Base-by-base conservation (phyloP, 2,329 filamentous ascomycete species). In the Ciborinia camelliae region DNA sequence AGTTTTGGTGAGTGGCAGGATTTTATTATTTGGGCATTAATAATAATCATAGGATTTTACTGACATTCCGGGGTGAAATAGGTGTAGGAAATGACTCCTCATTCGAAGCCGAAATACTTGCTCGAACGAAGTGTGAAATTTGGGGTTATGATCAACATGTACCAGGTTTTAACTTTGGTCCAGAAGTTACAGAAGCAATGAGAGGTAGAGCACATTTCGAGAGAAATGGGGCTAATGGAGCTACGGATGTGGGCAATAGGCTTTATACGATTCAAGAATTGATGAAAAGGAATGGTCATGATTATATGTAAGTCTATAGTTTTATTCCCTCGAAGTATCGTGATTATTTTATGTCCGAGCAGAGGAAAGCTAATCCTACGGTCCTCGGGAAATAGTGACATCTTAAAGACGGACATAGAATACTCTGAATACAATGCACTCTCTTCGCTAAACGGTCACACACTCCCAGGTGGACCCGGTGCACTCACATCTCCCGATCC, bases 341-440 rank as follows among this genome's bases (percentile, higher is more conserved):
- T n/a, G n/a, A n/a, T n/a, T n/a, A n/a, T n/a, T n/a, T n/a, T n/a
- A n/a, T n/a, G n/a, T n/a, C n/a, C n/a, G n/a, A n/a, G n/a, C n/a
- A n/a, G n/a, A n/a, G n/a, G 18, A 12, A 47, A 6, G 12, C 54
- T 58, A 26, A 58, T 35, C 28, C 10, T 35, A 2, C 4, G 28
- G n/a, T 14, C 5, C 12, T 58, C 15, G 20, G n/a, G 23, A n/a
- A 30, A 37, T 39, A 75, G 74, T 62, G 77, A 79, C 66, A 72
- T 79, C 48, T 66, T 78, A 45, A 78, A 79, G 68, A 77, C 77
- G 67, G 76, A 78, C 63, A 76, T 78, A 57, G 77, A 78, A 64
- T 74, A 73, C 47, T 70, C 70, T 39, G 77, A 78, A 67, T 78
- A 76, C 67, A 74, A 75, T 52, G 64, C 75, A 23, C 67, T 76